Evolutionary conservation across 2,329 filamentous ascomycete genomes (phyloP), one percentile per base, ranked within the genome.

Genomic region (Exophiala sp.): DNA sequence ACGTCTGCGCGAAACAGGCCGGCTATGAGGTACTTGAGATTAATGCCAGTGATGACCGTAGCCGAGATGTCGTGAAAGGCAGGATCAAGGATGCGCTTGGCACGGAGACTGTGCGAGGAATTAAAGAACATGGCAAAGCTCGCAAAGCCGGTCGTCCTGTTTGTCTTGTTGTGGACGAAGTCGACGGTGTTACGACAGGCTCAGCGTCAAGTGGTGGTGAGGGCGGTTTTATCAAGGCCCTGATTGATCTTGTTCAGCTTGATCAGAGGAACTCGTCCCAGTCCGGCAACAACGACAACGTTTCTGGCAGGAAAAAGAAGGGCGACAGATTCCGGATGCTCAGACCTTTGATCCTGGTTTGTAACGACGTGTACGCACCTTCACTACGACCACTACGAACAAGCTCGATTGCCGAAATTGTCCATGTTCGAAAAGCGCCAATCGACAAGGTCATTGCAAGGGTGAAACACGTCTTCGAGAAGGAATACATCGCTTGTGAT

Each of bases 21-120:
- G 94, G 94, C 0, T 99, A 99, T 65, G 94, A 97, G 65, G 88
- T 95, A 1, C 82, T 97, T 67, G 94, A 99, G 69, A 95, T 99
- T 72, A 99, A 99, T 65, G 94, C 95, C 7, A 97, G 92, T 64
- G 94, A 99, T 66, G 95, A 99, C 67, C 82, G 94, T 64, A 96
- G 90, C 66, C 81, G 82, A 29, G 85, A 92, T 65, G 90, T 99
- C 1, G 94, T 99, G 34, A 94, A 89, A 67, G 90, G 89, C 5
- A 82, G 91, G 12, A 96, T 99, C 61, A 82, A 89, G 63, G 95
- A 96, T 52, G 92, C 89, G 69, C 80, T 99, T 33, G 91, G 89
- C 0, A 99, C 94, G 0, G 92, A 99, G 69, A 96, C 89, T 55
- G 92, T 99, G 57, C 94, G 89, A 67, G 82, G 77, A 47, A 83